A percentile compares a stretch with the other conserved stretches of the same genome.
phyloP scores from a whole-genome alignment of 805 yeast genomes.

The Isabelozyma gotoi region DNA sequence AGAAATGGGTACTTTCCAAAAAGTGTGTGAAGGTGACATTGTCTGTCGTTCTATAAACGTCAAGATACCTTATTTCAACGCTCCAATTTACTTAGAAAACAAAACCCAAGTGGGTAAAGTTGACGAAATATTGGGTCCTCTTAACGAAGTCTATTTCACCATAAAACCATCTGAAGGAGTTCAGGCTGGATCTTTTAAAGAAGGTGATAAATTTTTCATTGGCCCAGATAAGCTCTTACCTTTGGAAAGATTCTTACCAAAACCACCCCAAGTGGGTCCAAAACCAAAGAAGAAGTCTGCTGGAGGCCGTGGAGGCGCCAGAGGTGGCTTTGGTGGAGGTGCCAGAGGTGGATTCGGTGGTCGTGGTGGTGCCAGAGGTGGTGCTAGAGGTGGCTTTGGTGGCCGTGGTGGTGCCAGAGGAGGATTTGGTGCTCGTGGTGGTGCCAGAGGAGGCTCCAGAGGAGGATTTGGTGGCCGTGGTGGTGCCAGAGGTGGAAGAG shows the following conservation, averaged over 20 bases:
- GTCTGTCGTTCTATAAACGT: slow-evolving; percentile 94
- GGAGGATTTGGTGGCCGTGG: slow-evolving; percentile 37
- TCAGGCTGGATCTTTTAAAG: slow-evolving; percentile 88
- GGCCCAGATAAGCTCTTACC: slow-evolving; percentile 95
- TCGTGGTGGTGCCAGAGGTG: slow-evolving; percentile 33
- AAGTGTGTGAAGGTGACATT: slow-evolving; percentile 94
- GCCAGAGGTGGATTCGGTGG: slow-evolving; percentile 26
- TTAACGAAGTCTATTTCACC: slow-evolving; percentile 97
- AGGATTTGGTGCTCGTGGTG: slow-evolving; percentile 43
- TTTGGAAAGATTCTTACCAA: slow-evolving; percentile 93
- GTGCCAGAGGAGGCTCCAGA: slow-evolving; percentile 42
- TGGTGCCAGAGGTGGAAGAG: slow-evolving; percentile 44
- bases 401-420: slow-evolving; percentile 37
- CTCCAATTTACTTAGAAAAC: slow-evolving; percentile 95
- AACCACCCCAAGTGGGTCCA: slow-evolving; percentile 86
- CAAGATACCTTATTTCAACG: slow-evolving; percentile 96
- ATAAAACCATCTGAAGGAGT: slow-evolving; percentile 96
- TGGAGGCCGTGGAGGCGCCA: slow-evolving; percentile 50
- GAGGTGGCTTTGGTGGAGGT: slow-evolving; percentile 42
- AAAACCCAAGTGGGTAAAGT: slow-evolving; percentile 96
- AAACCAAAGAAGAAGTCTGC: slow-evolving; percentile 72
- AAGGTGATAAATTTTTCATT: slow-evolving; percentile 94
- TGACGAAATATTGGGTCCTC: slow-evolving; percentile 96
- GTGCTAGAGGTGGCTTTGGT: slow-evolving; percentile 37
- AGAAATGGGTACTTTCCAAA: slow-evolving; percentile 92